Percentiles rank a stretch among this genome's conserved stretches.
These are phyloP conservation scores for Blepharisma stoltei DNA, from an alignment of 73 alveolate species.

Conservation along the genomic window DNA sequence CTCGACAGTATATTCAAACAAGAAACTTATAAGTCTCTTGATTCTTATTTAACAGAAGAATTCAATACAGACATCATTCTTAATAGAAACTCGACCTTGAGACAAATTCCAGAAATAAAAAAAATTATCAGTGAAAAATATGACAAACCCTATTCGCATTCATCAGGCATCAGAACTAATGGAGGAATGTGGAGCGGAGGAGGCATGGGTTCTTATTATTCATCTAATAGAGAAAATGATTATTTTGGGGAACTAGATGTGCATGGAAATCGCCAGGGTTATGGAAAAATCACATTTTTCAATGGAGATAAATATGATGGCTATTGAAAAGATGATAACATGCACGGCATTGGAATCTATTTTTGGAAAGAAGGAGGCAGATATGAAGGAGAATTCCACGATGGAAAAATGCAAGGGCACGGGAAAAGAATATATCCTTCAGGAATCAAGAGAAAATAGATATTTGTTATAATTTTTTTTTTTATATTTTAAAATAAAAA, in stretches of 20 bases:
- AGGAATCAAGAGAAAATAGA: too few relatives aligned
- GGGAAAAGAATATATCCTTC: slow-evolving; percentile 18
- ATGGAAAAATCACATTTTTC: not conserved
- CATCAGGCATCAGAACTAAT: not conserved
- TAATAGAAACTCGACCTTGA: too few relatives aligned
- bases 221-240: not conserved
- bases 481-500: too few relatives aligned
- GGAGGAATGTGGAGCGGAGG: not conserved
- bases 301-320: slow-evolving; percentile 25
- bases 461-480: too few relatives aligned
- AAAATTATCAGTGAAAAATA: too few relatives aligned
- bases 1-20: too few relatives aligned
- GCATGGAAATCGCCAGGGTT: not conserved
- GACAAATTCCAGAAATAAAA: too few relatives aligned
- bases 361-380: slow-evolving; percentile 26
- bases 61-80: too few relatives aligned
- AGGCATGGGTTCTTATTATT: not conserved
- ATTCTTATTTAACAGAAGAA: too few relatives aligned
- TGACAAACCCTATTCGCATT: too few relatives aligned
- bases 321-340: slow-evolving; percentile 10
- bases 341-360: not conserved
- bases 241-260: not conserved
- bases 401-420: slow-evolving; percentile 10
- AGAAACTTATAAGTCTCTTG: too few relatives aligned
- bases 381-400: not conserved